phyloP scores from a whole-genome alignment of 148 eudicot genomes.

The Selenicereus undatus region DNA sequence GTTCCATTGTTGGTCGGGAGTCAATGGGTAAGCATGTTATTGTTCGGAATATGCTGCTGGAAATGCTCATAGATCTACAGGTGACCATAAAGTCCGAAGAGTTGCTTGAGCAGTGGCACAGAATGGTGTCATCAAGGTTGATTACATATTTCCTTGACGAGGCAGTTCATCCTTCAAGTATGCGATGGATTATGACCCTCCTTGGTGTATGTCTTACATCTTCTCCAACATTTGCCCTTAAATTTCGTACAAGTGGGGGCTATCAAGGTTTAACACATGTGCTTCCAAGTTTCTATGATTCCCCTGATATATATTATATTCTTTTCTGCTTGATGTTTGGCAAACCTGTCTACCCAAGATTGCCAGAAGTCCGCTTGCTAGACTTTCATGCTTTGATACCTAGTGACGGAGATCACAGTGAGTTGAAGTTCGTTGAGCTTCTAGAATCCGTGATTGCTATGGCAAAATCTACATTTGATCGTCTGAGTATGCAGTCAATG shows the following conservation, averaged over 20 bases:
- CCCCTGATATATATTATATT: constrained; percentile 96
- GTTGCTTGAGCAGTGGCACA: constrained; percentile 97
- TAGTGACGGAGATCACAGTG: constrained; percentile 69
- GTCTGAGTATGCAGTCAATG: constrained; percentile 74
- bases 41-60: constrained; percentile 96
- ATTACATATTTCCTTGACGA: constrained; percentile 89
- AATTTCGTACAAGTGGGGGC: constrained; percentile 86
- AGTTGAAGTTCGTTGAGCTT: constrained; percentile 76
- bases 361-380: constrained; percentile 97
- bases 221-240: constrained; percentile 87
- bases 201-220: constrained; percentile 96
- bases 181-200: constrained; percentile 99
- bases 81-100: constrained; percentile 84
- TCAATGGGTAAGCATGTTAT: constrained; percentile 99
- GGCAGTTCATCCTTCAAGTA: constrained; percentile 97
- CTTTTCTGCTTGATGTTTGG: constrained; percentile 95
- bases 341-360: constrained; percentile 92
- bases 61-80: constrained; percentile 95
- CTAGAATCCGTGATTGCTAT: constrained; percentile 89
- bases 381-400: constrained; percentile 98
- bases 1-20: constrained; percentile 57
- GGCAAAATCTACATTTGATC: constrained; percentile 91
- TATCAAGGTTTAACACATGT: constrained; percentile 86
- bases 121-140: constrained; percentile 82
- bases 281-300: constrained; percentile 91